Evolutionary conservation across 768 basidiomycete genomes (phyloP).

Genomic region (Vishniacozyma victoriae): DNA sequence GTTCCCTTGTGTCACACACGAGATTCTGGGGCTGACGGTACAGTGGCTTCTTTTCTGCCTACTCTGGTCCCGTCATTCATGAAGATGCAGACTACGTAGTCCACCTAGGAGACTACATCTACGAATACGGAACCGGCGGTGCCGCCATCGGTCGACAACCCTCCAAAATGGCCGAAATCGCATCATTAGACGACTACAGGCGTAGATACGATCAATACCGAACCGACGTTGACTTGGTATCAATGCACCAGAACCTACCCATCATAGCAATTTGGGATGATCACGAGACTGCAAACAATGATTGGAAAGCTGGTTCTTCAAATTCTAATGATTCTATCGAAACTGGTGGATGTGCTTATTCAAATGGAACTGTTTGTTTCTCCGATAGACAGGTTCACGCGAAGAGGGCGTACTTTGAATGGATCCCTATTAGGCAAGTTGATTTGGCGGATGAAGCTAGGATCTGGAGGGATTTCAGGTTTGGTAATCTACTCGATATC

Average conservation of each 20-base stretch:
- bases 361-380: constrained; percentile 54
- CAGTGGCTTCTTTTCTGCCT: constrained; percentile 60
- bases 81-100: constrained; percentile 55
- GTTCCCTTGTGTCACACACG: not conserved
- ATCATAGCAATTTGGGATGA: constrained; percentile 54
- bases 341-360: constrained; percentile 17
- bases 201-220: constrained; percentile 51
- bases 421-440: constrained; percentile 53
- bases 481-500: constrained; percentile 58
- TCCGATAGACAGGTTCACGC: constrained; percentile 59
- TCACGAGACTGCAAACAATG: constrained; percentile 54
- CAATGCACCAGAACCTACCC: constrained; percentile 53
- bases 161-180: constrained; percentile 54
- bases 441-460: constrained; percentile 55
- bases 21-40: not conserved
- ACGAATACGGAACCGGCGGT: constrained; percentile 31
- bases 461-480: constrained; percentile 62
- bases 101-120: constrained; percentile 56
- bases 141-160: constrained; percentile 45
- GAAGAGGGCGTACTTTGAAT: constrained; percentile 47
- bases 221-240: constrained; percentile 53
- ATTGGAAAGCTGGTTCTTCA: constrained; percentile 58
- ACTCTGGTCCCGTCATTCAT: constrained; percentile 56
- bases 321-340: constrained; percentile 55
- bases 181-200: constrained; percentile 53